Evolutionary conservation across 208 protist species (phyloP).

Genomic region (Wallacemonas collosoma): DNA sequence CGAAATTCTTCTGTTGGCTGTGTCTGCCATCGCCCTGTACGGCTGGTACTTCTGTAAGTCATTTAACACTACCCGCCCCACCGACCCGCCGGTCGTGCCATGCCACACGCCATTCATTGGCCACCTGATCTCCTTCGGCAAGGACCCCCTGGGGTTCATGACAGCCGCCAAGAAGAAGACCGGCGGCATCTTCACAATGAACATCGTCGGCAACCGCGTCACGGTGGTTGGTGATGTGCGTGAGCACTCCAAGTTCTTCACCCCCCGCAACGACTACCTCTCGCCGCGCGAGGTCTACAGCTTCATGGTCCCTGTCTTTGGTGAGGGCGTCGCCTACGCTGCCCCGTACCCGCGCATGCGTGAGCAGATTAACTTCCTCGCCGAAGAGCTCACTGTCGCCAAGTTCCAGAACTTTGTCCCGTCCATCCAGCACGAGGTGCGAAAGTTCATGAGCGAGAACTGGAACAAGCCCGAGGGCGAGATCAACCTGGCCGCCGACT

Average conservation of each 20-base stretch:
- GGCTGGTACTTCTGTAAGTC: conserved; percentile 81
- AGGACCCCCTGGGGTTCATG: conserved; percentile 72
- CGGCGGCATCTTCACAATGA: conserved; percentile 81
- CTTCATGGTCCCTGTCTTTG: conserved; percentile 88
- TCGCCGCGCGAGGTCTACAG: conserved; percentile 85
- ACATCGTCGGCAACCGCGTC: conserved; percentile 80
- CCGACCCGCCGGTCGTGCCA: conserved; percentile 72
- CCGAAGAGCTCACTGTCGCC: conserved; percentile 80
- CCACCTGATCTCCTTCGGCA: conserved; percentile 78
- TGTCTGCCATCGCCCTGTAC: conserved; percentile 59
- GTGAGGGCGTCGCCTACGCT: conserved; percentile 84
- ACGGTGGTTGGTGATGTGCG: conserved; percentile 76
- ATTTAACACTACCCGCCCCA: conserved; percentile 76
- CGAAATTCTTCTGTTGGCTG: conserved; percentile 47
- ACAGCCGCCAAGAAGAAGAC: conserved; percentile 55
- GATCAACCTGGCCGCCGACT: conserved; percentile 87
- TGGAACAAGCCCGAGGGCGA: conserved; percentile 81
- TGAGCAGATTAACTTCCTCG: conserved; percentile 88
- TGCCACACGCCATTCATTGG: conserved; percentile 67
- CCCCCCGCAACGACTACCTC: conserved; percentile 81
- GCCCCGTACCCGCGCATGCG: conserved; percentile 83
- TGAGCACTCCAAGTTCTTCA: conserved; percentile 83
- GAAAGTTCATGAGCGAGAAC: conserved; percentile 74
- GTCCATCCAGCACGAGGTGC: conserved; percentile 85
- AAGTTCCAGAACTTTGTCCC: conserved; percentile 90